These are phyloP conservation scores for Corchorus capsularis DNA, from an alignment of 345 rosid genomes.

Conservation along the genomic window DNA sequence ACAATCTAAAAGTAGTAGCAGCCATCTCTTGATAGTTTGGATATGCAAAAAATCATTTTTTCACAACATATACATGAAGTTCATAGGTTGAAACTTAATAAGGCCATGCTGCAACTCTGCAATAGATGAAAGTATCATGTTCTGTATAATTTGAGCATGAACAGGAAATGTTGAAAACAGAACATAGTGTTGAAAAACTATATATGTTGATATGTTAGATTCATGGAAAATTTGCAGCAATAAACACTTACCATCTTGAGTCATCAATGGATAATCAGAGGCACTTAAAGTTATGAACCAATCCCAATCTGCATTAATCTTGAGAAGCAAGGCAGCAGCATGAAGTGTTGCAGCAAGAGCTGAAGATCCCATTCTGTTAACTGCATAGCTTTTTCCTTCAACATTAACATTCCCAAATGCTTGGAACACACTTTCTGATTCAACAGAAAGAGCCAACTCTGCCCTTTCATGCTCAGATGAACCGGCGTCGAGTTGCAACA, in stretches of 20 bases:
- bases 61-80: neutral
- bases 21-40: neutral
- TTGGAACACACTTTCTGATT: slow-evolving; percentile 46
- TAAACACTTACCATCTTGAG: slow-evolving; percentile 55
- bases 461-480: slow-evolving; percentile 59
- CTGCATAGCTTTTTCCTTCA: slow-evolving; percentile 59
- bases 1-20: neutral
- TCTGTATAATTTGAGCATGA: neutral
- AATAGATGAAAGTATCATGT: neutral
- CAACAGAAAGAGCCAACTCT: slow-evolving; percentile 53
- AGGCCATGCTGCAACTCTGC: neutral
- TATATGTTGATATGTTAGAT: neutral
- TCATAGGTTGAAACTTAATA: no score
- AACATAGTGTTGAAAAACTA: no score
- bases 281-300: slow-evolving; percentile 76
- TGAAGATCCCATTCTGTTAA: slow-evolving; percentile 62
- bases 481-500: slow-evolving; percentile 85
- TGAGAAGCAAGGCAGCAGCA: slow-evolving; percentile 65
- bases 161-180: no score
- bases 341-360: slow-evolving; percentile 74
- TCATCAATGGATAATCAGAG: slow-evolving; percentile 62
- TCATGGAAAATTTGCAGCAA: neutral
- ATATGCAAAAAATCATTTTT: neutral
- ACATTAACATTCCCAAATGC: slow-evolving; percentile 70
- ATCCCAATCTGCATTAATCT: slow-evolving; percentile 59